Conservation (phyloP, 2,329 filamentous ascomycete genomes). For the Phaeomoniella chlamydospora region DNA sequence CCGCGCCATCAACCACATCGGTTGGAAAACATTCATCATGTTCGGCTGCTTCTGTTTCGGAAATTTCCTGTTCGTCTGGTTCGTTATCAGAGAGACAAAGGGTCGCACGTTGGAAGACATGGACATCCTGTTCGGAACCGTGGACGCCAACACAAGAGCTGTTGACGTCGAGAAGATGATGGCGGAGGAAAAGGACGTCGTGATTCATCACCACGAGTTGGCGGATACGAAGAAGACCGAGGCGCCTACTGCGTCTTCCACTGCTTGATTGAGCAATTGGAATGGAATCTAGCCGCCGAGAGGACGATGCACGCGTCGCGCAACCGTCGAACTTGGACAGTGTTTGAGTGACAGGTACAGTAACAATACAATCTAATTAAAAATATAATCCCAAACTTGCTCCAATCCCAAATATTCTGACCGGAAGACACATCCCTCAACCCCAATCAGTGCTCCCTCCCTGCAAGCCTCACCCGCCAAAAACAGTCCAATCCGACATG, state of each 20-base stretch:
- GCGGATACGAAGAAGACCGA: neutral
- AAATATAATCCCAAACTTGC: neutral
- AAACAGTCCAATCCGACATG: too few species aligned
- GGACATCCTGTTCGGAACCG: conserved; percentile 2
- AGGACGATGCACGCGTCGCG: too few species aligned
- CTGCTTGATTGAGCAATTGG: neutral
- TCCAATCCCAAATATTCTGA: neutral
- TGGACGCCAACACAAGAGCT: neutral
- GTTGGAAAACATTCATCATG: conserved; percentile 24
- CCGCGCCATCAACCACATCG: conserved; percentile 23
- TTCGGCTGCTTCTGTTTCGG: conserved; percentile 21
- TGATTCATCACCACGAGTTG: neutral
- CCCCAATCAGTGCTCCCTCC: neutral
- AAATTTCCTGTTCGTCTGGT: conserved; percentile 17
- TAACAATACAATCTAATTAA: neutral
- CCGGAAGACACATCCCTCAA: neutral
- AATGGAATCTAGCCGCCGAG: neutral
- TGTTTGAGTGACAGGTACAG: neutral
- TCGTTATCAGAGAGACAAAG: conserved; percentile 18
- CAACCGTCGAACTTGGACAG: too few species aligned
- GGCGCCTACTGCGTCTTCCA: neutral
- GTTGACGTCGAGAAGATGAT: conserved; percentile 2
- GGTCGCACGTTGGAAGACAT: conserved; percentile 12
- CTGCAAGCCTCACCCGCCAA: too few species aligned
- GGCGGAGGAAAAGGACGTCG: conserved; percentile 2